These are phyloP conservation scores for Hanseniaspora taiwanica DNA, from an alignment of 805 yeast species.

Conservation along the genomic window DNA sequence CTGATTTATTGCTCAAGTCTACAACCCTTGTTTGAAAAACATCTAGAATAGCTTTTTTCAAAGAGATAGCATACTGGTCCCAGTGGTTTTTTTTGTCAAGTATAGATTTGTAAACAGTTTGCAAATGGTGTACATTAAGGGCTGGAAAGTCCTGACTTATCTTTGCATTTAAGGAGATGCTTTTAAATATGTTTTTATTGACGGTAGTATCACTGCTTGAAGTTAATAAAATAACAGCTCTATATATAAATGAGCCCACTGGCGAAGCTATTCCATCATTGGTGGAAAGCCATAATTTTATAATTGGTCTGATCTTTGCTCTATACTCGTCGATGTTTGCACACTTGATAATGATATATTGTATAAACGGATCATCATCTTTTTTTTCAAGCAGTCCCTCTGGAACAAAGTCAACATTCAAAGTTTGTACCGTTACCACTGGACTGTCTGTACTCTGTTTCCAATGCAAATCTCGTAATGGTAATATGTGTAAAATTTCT, in stretches of 20 bases:
- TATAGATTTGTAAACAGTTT: conserved; percentile 22
- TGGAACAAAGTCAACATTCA: conserved; percentile 14
- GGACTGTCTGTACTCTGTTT: conserved; percentile 14
- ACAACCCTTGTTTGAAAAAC: conserved; percentile 17
- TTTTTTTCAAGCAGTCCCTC: conserved; percentile 5
- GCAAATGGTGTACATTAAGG: conserved; percentile 17
- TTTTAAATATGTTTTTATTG: conserved; percentile 21
- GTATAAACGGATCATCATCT: conserved; percentile 35
- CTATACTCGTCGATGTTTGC: conserved; percentile 64
- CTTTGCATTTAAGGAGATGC: conserved; percentile 21
- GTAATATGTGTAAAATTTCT: conserved; percentile 19
- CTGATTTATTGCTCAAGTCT: neutral
- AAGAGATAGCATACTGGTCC: conserved; percentile 14
- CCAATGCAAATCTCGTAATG: conserved; percentile 22
- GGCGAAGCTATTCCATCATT: conserved; percentile 11
- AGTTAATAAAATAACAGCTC: conserved; percentile 3
- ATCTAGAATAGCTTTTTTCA: conserved; percentile 14
- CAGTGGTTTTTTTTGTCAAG: conserved; percentile 20
- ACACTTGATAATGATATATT: conserved; percentile 56
- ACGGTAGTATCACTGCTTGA: conserved; percentile 8
- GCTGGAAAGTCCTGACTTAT: conserved; percentile 21
- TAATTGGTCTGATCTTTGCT: conserved; percentile 65
- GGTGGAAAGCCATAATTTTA: conserved; percentile 59
- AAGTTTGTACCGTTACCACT: conserved; percentile 13
- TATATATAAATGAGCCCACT: too few relatives aligned